A percentile compares a stretch with the other conserved stretches of the same genome.
phyloP scores from a whole-genome alignment of 106 monocot genomes.

The Dioscorea zingiberensis region DNA sequence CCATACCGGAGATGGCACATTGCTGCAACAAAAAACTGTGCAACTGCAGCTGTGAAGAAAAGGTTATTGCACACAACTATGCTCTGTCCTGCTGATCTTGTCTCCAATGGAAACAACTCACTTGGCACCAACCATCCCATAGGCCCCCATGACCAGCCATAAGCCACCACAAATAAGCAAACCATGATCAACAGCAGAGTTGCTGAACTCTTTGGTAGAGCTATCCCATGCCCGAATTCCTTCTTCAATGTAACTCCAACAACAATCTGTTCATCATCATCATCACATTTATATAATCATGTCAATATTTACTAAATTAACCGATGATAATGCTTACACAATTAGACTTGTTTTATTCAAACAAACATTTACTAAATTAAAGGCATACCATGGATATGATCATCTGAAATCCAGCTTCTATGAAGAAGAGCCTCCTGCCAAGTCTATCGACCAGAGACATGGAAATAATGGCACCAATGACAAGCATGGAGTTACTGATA shows the following conservation, averaged over 20 bases:
- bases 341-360: too few species aligned
- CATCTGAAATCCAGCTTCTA: conserved; percentile 52
- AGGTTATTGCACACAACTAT: conserved; percentile 44
- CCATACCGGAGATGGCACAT: conserved; percentile 39
- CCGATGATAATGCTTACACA: too few species aligned
- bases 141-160: conserved; percentile 42
- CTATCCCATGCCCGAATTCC: conserved; percentile 26
- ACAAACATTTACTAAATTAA: too few species aligned
- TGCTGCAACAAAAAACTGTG: conserved; percentile 36
- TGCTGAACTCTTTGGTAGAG: conserved; percentile 14
- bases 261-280: conserved; percentile 16
- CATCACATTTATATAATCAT: too few species aligned
- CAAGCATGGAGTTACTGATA: conserved; percentile 38
- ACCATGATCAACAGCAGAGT: conserved; percentile 19
- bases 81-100: conserved; percentile 47
- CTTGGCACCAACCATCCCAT: conserved; percentile 32
- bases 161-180: conserved; percentile 17
- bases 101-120: conserved; percentile 37
- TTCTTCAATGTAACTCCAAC: conserved; percentile 23
- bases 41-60: conserved; percentile 39
- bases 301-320: too few species aligned
- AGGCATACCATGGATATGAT: conserved; percentile 31
- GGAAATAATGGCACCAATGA: conserved; percentile 29
- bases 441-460: conserved; percentile 30
- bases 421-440: conserved; percentile 46